Evolutionary conservation across 139 green algal species (phyloP).

Genomic region (Chlorella sorokiniana): DNA sequence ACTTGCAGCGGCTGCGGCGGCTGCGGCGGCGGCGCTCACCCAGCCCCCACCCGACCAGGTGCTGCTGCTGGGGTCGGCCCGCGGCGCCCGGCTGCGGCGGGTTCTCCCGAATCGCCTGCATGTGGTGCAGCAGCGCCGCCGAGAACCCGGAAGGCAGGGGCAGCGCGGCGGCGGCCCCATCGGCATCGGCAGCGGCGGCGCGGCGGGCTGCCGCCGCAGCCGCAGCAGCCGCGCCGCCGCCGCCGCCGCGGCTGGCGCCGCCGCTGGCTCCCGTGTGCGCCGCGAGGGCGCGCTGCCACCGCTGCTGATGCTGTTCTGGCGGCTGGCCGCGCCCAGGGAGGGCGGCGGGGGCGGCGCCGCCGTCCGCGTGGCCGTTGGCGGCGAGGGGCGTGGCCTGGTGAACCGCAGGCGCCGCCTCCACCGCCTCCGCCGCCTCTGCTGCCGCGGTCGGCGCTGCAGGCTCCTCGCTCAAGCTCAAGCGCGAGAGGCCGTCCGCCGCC

Average conservation of each 20-base stretch:
- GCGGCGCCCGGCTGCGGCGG: background rate
- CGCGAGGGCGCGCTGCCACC: constrained; percentile 1
- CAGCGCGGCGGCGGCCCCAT: background rate
- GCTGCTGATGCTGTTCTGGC: constrained; percentile 18
- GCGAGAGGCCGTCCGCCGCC: too few species aligned
- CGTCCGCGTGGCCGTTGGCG: background rate
- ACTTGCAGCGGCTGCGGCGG: background rate
- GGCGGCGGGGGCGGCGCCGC: background rate
- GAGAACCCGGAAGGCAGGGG: background rate
- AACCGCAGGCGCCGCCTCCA: background rate
- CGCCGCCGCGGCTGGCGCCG: background rate
- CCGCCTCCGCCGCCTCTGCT: too few species aligned
- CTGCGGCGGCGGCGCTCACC: constrained; percentile 15
- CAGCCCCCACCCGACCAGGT: constrained; percentile 27
- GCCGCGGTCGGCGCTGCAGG: too few species aligned
- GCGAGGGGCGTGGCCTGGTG: background rate
- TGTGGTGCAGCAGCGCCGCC: constrained; percentile 32
- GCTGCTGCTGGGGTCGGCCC: constrained; percentile 9
- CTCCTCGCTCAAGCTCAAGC: too few species aligned
- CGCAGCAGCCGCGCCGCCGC: background rate
- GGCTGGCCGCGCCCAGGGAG: background rate
- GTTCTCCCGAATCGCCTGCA: constrained; percentile 34
- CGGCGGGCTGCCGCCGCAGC: background rate
- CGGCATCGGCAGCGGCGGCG: background rate
- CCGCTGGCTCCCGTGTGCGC: background rate